Evolutionary conservation across 78 protist species (phyloP), one percentile per base, ranked within the genome.

Genomic region (Dictyostelium brefeldianum): DNA sequence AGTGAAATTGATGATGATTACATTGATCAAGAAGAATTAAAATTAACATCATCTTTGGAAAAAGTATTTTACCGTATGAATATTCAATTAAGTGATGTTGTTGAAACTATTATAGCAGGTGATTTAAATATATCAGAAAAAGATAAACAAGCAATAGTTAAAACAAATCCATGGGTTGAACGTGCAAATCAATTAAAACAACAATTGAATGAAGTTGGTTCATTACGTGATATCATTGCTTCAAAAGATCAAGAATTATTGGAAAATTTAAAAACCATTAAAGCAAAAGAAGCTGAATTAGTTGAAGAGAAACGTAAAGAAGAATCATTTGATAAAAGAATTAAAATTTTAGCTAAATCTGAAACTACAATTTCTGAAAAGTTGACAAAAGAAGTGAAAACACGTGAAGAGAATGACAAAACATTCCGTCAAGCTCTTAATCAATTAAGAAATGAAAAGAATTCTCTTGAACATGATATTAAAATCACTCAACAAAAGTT

Each of bases 281-380:
- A 59, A 41, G 46, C 89, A 15, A 53, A 85, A 5, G 95, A 91
- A 6, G 95, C 84, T 5, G 95, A 91, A 9, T 53, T 91, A 11
- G 20, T 65, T 20, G 95, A 91, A 53, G 91, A 83, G 10, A 91
- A 91, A 36, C 51, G 95, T 36, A 80, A 81, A 85, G 95, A 91
- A n/a, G 92, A 91, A 73, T 74, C 95, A 27, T 78, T 91, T 17
- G 87, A 91, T 53, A 91, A 91, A 64, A 80, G 91, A 77, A 91
- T 91, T 74, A 78, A 77, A 51, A 91, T 75, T 2, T 47, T 91
- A 6, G 79, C 54, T 6, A 91, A 91, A 54, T 67, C 78, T 15
- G 95, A 83, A 18, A 81, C 36, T 29, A 84, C 77, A 43, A 20
- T 87, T 22, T 77, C 83, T 15, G 84, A 74, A 51, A 41, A 69